Percentiles rank a stretch among this genome's conserved stretches.
Evolutionary conservation across 2,329 filamentous ascomycete species (phyloP).

Genomic region (Pseudogymnoascus sp.): DNA sequence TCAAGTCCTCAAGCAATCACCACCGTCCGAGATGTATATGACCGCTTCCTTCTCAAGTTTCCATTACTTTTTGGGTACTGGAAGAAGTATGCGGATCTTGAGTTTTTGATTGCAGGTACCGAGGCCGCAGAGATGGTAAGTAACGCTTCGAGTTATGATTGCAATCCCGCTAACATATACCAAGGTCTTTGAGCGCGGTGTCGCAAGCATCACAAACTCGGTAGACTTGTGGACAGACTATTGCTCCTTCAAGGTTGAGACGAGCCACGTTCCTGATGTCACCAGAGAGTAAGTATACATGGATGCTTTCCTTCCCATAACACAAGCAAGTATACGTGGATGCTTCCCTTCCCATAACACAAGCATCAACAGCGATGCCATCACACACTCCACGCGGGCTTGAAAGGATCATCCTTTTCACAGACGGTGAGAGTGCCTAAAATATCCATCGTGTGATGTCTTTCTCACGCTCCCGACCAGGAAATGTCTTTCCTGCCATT

Average conservation of each 20-base stretch:
- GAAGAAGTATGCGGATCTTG: conserved; percentile 98
- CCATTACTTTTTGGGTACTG: conserved; percentile 96
- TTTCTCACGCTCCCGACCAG: conserved; percentile 61
- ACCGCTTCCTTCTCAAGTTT: conserved; percentile 89
- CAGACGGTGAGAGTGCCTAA: conserved; percentile 66
- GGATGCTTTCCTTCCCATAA: conserved; percentile 62
- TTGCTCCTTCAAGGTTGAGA: conserved; percentile 96
- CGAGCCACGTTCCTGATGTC: conserved; percentile 85
- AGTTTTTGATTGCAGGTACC: conserved; percentile 93
- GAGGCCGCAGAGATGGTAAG: conserved; percentile 94
- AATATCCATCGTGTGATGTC: conserved; percentile 49
- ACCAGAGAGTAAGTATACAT: conserved; percentile 98
- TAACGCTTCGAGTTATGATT: conserved; percentile 9
- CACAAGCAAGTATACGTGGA: conserved; percentile 64
- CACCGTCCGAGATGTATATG: conserved; percentile 79
- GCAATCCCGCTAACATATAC: conserved; percentile 21
- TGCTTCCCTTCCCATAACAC: conserved; percentile 61
- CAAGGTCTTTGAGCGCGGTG: conserved; percentile 89
- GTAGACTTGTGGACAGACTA: conserved; percentile 97
- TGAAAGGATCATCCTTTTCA: conserved; percentile 37
- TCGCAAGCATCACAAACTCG: conserved; percentile 85
- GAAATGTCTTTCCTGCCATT: conserved; percentile 44
- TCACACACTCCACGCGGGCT: conserved; percentile 17
- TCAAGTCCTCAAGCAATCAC: conserved; percentile 91
- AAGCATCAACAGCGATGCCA: conserved; percentile 34